Evolutionary conservation across 192 early-diverging fungal genomes (phyloP), one percentile per base, ranked within the genome.

Genomic region (Lunasporangiospora selenospora): DNA sequence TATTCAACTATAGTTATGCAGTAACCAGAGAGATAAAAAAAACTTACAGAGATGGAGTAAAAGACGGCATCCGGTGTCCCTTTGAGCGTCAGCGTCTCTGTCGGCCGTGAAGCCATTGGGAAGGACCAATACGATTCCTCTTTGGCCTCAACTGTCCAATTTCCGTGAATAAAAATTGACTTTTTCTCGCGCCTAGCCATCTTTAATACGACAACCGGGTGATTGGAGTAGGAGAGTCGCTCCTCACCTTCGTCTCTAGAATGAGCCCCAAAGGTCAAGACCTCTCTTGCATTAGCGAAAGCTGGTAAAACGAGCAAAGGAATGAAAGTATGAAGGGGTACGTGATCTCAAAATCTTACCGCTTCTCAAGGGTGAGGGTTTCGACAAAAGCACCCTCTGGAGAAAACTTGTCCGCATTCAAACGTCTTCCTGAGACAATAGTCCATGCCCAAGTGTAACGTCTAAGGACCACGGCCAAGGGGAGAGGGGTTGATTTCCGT

Each of bases 391-490:
- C 49, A 4, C 60, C 60, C 15, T 73, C 69, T 7, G 61, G 54
- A 8, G 59, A 58, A 29, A 53, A 53, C 43, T 67, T 58, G 29
- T 73, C 60, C 6, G 32, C 21, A 0, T 55, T 33, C 16, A 63
- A 33, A n/a, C 69, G 60, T 21, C 34, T 62, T 18, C 53, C 52
- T n/a, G 53, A 36, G 0, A 48, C 23, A 11, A 73, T 23, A 11
- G 30, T 51, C 69, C 69, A 73, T 23, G 69, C 41, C 69, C 69
- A 73, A 4, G 60, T 63, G 27, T 61, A 50, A 6, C 16, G n/a
- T 21, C 69, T 73, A 53, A 7, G 3, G 1, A 44, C 21, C 12
- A 31, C 19, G 12, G 3, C 13, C 7, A n/a, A 41, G 2, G 15
- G 24, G 16, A 24, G 32, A 6, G 18, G 21, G 18, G 13, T 1